Evolutionary conservation across 257 asterid species (phyloP).

Genomic region (Lycium barbarum): DNA sequence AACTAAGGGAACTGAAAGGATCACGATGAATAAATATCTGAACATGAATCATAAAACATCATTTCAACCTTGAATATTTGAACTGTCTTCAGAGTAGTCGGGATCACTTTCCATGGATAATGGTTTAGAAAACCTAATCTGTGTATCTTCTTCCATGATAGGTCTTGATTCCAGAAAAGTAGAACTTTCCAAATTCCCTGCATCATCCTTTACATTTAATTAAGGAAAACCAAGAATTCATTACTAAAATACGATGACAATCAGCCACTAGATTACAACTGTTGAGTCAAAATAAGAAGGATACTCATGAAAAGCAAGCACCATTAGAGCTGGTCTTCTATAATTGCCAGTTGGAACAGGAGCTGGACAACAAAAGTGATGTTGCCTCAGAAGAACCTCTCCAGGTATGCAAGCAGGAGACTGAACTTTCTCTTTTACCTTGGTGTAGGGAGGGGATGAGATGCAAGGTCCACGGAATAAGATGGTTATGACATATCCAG

Average conservation of each 20-base stretch:
- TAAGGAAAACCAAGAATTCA: conserved; percentile 50
- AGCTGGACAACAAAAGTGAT: not conserved
- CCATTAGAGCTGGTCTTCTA: not conserved
- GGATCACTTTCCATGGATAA: conserved; percentile 55
- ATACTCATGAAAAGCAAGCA: conserved; percentile 43
- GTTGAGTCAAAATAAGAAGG: conserved; percentile 50
- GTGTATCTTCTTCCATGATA: conserved; percentile 53
- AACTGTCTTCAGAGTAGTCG: conserved; percentile 58
- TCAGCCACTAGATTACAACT: conserved; percentile 25
- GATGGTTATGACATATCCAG: not conserved
- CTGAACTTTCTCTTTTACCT: not conserved
- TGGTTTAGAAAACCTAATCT: conserved; percentile 44
- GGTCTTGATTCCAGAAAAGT: conserved; percentile 49
- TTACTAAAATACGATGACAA: conserved; percentile 28
- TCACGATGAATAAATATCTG: not conserved
- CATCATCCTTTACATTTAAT: conserved; percentile 49
- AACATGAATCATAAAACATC: conserved; percentile 19
- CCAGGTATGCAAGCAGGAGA: conserved; percentile 12
- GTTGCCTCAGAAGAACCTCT: conserved; percentile 11
- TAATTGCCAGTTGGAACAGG: not conserved
- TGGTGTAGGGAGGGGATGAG: not conserved
- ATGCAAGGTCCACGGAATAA: not conserved
- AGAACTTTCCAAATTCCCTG: conserved; percentile 44
- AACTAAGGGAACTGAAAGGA: conserved; percentile 7
- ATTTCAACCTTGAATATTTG: conserved; percentile 58